These are phyloP conservation scores for Fusarium chuoi DNA, from an alignment of 2,329 filamentous ascomycete species.

Conservation along the genomic window DNA sequence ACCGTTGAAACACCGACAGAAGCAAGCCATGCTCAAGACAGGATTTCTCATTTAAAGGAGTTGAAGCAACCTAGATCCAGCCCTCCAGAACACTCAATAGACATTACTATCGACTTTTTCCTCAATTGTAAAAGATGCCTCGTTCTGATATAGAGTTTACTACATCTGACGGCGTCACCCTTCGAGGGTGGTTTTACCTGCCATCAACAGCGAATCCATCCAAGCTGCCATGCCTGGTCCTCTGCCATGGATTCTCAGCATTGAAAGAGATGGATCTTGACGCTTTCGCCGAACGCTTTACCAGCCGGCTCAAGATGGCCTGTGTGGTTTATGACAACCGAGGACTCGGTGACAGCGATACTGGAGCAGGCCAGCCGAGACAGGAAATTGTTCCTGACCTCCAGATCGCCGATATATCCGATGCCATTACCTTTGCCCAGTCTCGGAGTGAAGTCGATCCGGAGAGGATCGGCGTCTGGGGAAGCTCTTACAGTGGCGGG, in stretches of 20 bases:
- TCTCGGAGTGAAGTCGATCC: not conserved
- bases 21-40: no score
- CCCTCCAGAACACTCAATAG: no score
- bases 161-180: not conserved
- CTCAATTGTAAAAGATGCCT: no score
- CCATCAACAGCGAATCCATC: not conserved
- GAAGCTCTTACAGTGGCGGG: not conserved
- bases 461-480: not conserved
- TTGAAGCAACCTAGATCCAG: rapidly evolving
- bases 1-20: no score
- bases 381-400: not conserved
- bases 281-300: not conserved
- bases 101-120: no score
- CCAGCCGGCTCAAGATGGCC: not conserved
- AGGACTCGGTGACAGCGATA: not conserved
- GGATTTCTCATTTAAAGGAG: not conserved
- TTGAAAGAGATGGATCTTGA: not conserved
- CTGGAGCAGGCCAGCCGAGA: not conserved
- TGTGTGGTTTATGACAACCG: not conserved
- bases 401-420: not conserved
- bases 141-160: no score
- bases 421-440: not conserved
- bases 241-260: not conserved
- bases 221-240: not conserved
- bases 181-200: not conserved